phyloP scores from a whole-genome alignment of 768 basidiomycete genomes.

The Rossbeevera mucosa region DNA sequence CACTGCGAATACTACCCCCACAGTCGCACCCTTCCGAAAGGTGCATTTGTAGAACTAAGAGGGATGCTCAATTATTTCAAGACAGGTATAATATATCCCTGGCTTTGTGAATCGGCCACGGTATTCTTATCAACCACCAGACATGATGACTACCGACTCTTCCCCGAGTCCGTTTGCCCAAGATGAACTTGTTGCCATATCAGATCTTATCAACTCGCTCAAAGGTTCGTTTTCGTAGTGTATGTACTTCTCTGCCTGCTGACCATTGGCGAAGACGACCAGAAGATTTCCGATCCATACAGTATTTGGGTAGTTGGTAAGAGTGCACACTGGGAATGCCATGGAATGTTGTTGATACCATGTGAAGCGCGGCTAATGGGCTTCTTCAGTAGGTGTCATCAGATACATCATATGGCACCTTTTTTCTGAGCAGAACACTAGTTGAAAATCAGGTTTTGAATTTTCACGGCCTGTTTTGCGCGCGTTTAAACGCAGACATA shows the following conservation, averaged over 20 bases:
- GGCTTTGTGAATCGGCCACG: not conserved
- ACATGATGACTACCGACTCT: conserved; percentile 17
- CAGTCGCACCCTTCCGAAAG: not conserved
- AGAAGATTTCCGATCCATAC: not conserved
- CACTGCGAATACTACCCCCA: conserved; percentile 17
- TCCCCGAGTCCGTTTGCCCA: conserved; percentile 14
- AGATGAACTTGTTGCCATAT: conserved; percentile 10
- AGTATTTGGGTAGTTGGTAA: not conserved
- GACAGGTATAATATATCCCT: conserved; percentile 6
- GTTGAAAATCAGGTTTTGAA: conserved; percentile 12
- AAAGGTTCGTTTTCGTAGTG: conserved; percentile 1
- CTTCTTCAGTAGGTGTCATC: conserved; percentile 9
- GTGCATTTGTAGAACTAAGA: conserved; percentile 6
- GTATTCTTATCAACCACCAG: not conserved
- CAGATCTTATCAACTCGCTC: conserved; percentile 12
- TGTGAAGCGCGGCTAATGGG: conserved; percentile 11
- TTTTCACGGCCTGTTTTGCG: conserved; percentile 9
- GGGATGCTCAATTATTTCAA: conserved; percentile 15
- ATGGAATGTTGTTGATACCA: not conserved
- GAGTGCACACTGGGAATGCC: not conserved
- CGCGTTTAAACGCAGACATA: conserved; percentile 11
- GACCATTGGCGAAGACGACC: conserved; percentile 1
- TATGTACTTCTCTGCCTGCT: not conserved
- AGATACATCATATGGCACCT: not conserved
- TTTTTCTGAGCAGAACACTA: not conserved